A percentile compares a stretch with the other conserved stretches of the same genome.
These are phyloP conservation scores for Pythium insidiosum DNA, from an alignment of 352 stramenopile species.

Conservation along the genomic window DNA sequence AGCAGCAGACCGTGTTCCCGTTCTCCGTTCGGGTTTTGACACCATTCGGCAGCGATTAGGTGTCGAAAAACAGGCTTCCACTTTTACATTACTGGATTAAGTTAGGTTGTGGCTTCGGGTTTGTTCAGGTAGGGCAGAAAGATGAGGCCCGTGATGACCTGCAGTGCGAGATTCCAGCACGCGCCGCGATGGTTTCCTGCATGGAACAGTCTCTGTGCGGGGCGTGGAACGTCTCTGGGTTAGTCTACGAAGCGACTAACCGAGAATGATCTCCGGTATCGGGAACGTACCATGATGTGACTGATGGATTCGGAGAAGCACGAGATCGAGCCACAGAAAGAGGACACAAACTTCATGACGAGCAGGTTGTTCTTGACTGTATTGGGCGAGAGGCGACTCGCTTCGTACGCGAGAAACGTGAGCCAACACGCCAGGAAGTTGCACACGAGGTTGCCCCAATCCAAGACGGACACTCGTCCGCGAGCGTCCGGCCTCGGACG, in stretches of 20 bases:
- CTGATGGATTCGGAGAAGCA: conserved; percentile 22
- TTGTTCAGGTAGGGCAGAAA: conserved; percentile 28
- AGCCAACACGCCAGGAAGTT: conserved; percentile 29
- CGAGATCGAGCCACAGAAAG: conserved; percentile 31
- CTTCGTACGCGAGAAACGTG: conserved; percentile 22
- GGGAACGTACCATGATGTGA: conserved; percentile 21
- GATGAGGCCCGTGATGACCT: conserved; percentile 18
- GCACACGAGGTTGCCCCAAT: conserved; percentile 29
- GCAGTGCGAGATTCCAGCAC: conserved; percentile 15
- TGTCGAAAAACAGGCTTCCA: no score
- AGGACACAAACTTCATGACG: conserved; percentile 32
- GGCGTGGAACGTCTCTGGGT: conserved; percentile 1
- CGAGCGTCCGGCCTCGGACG: conserved; percentile 6
- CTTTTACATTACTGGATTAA: no score
- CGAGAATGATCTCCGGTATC: conserved; percentile 1
- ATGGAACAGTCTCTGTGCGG: conserved; percentile 10
- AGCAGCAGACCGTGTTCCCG: no score
- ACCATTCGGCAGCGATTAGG: no score
- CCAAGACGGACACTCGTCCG: conserved; percentile 15
- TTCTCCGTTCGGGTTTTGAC: no score
- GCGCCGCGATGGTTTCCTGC: conserved; percentile 13
- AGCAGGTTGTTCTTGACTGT: conserved; percentile 23
- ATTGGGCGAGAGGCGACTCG: conserved; percentile 19
- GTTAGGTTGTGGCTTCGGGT: no score
- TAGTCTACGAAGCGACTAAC: neutral